Base-by-base conservation (phyloP, 306 rosid genomes). In the Adenanthera pavonina region DNA sequence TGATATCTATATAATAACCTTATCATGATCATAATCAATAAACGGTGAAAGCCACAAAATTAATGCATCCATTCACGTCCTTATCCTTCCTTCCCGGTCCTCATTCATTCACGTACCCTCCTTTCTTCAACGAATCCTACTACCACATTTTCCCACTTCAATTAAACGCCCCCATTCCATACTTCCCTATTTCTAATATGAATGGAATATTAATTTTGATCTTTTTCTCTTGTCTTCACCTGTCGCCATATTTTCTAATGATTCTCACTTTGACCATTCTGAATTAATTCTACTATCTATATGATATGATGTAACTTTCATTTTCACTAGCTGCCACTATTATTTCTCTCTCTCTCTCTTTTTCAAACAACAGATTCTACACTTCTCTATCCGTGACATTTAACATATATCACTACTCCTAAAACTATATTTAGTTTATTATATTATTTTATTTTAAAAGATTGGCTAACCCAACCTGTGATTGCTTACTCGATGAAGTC, bases 31-130 rank as follows among this genome's bases (percentile, higher is more conserved):
- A 33, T 53, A 41, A 54, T 75, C 44, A 59, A 76, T 61, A 53
- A 64, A 78, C 52, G 30, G 30, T 25, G 80, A 61, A 69, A 72
- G 72, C 25, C 78, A 47, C 52, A 70, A 77, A 78, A 25, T 25
- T 25, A 25, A 41, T 62, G 64, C 34, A 35, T 30, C 77, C 71
- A 72, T 30, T 83, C 71, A 72, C 20, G 52, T 44, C 46, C 46
- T 54, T 46, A 47, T 77, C 81, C 12, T 10, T 5, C 11, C 11
- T 65, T 64, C 35, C 43, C n/a, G n/a, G n/a, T n/a, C 74, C 4
- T 1, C 20, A 43, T 19, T 19, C 74, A 69, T 43, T 25, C 74
- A 20, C 1, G 2, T 20, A 25, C 13, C 7, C 7, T 1, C 3
- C 4, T 35, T 57, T 47, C 51, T 10, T 44, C 41, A 4, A 43